phyloP scores from a whole-genome alignment of 2,329 filamentous ascomycete species.

The Lasiodiplodia sp. region DNA sequence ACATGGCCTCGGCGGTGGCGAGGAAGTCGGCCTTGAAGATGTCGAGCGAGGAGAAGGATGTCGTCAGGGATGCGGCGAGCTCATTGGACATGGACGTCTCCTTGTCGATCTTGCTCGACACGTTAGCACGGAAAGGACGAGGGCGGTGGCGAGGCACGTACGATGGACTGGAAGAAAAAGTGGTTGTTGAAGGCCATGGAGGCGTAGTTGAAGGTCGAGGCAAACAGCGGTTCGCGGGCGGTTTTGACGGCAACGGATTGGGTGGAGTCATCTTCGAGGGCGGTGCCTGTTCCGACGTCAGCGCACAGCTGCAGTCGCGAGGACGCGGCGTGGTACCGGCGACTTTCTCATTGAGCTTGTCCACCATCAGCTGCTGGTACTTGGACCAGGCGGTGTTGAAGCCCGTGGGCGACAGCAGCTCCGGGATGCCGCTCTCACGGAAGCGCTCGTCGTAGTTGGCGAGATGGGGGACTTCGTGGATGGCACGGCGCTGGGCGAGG shows the following conservation, averaged over 20 bases:
- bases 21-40: slow-evolving; percentile 82
- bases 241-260: slow-evolving; percentile 76
- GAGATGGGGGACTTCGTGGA: slow-evolving; percentile 55
- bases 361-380: slow-evolving; percentile 77
- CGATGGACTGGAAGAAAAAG: slow-evolving; percentile 75
- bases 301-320: slow-evolving; percentile 16
- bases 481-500: slow-evolving; percentile 33
- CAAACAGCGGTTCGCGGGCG: slow-evolving; percentile 78
- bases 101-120: slow-evolving; percentile 22
- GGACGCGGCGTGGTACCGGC: slow-evolving; percentile 64
- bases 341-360: slow-evolving; percentile 77
- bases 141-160: slow-evolving; percentile 32
- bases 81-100: slow-evolving; percentile 58
- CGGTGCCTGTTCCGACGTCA: slow-evolving; percentile 60
- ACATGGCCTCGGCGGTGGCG: slow-evolving; percentile 85
- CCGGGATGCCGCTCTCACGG: slow-evolving; percentile 65
- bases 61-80: slow-evolving; percentile 67
- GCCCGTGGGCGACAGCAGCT: slow-evolving; percentile 72
- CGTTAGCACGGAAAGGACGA: slow-evolving; percentile 31
- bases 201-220: slow-evolving; percentile 91
- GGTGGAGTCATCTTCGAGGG: slow-evolving; percentile 66
- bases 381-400: slow-evolving; percentile 82
- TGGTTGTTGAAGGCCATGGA: slow-evolving; percentile 94
- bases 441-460: slow-evolving; percentile 53
- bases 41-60: slow-evolving; percentile 81